phyloP scores from a whole-genome alignment of 345 rosid species.

The Hypericum perforatum region DNA sequence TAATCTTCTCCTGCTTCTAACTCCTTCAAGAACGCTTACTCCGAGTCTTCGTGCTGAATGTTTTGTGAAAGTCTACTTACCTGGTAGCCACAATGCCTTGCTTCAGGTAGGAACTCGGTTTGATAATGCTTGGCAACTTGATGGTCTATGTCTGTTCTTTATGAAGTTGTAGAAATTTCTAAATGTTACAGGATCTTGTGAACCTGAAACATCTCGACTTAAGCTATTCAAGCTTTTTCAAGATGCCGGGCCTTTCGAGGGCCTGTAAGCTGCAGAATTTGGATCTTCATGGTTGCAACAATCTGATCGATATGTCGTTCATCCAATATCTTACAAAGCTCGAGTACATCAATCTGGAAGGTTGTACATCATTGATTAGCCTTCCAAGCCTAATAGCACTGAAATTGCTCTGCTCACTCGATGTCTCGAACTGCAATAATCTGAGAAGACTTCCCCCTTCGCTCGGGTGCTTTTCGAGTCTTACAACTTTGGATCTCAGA shows the following conservation, averaged over 20 bases:
- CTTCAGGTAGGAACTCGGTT: too few species aligned
- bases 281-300: neutral
- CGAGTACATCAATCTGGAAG: neutral
- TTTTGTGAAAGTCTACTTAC: too few species aligned
- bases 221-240: neutral
- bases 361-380: neutral
- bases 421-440: neutral
- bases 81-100: too few species aligned
- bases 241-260: neutral
- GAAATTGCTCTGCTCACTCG: neutral
- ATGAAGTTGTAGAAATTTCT: too few species aligned
- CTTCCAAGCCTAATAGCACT: neutral
- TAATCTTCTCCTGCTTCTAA: too few species aligned
- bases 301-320: neutral
- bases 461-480: neutral
- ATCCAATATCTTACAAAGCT: slow-evolving; percentile 1
- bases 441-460: neutral
- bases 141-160: too few species aligned
- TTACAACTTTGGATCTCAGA: neutral
- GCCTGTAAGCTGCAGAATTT: neutral
- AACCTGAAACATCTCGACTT: neutral
- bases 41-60: too few species aligned
- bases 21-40: too few species aligned
- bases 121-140: too few species aligned
- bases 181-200: neutral